Conservation (phyloP, 2,329 filamentous ascomycete genomes). For the Trichoderma semiorbis region DNA sequence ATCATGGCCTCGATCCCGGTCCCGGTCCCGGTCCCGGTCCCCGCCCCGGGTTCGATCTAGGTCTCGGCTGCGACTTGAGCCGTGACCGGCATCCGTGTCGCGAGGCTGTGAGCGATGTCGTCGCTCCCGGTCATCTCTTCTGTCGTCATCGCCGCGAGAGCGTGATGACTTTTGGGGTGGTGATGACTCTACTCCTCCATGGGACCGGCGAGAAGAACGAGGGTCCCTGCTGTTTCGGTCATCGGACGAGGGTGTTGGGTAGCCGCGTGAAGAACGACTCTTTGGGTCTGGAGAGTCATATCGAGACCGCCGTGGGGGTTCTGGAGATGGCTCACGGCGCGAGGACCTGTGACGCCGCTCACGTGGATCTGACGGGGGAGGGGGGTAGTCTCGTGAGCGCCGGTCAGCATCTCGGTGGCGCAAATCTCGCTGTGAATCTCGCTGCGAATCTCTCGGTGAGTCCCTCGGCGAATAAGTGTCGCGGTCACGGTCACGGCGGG, state of each 20-base stretch:
- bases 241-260: not conserved
- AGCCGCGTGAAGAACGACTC: not conserved
- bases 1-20: not conserved
- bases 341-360: conserved; percentile 16
- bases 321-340: conserved; percentile 9
- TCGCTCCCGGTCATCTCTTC: not conserved
- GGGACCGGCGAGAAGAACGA: conserved; percentile 11
- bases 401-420: conserved; percentile 2
- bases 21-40: not conserved
- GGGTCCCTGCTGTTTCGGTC: not conserved
- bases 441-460: not conserved
- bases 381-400: conserved; percentile 2
- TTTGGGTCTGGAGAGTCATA: conserved; percentile 3
- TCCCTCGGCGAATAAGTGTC: not conserved
- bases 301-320: conserved; percentile 1
- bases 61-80: not conserved
- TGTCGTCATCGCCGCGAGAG: conserved; percentile 8
- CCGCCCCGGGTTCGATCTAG: not conserved
- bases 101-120: conserved; percentile 8
- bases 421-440: not conserved
- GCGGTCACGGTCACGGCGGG: not conserved
- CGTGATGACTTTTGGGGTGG: not conserved
- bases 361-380: not conserved
- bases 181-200: not conserved
- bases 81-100: not conserved